Conservation (phyloP, 805 yeast genomes). For the Myxozyma lipomycoides region DNA sequence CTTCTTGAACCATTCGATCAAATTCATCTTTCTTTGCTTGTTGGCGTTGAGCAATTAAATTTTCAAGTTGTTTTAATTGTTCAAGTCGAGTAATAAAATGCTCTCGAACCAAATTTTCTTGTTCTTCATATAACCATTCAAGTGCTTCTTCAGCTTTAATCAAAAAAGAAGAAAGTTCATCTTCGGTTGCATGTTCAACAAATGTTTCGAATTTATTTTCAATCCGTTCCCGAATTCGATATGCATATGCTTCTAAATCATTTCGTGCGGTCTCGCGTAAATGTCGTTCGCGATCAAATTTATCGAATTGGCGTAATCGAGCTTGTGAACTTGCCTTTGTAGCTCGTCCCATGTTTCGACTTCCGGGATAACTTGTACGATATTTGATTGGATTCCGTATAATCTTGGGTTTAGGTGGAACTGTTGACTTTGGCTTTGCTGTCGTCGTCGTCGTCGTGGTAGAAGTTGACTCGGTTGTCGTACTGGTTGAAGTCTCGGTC, state of each 20-base stretch:
- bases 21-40: slow-evolving; percentile 1
- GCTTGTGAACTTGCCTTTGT: slow-evolving; percentile 46
- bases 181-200: slow-evolving; percentile 34
- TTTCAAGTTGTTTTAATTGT: slow-evolving; percentile 26
- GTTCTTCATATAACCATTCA: slow-evolving; percentile 77
- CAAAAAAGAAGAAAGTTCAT: slow-evolving; percentile 24
- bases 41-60: slow-evolving; percentile 16
- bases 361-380: slow-evolving; percentile 30
- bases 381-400: slow-evolving; percentile 29
- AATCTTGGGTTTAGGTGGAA: slow-evolving; percentile 9
- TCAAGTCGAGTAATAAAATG: slow-evolving; percentile 40
- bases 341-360: slow-evolving; percentile 40
- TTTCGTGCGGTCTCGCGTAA: slow-evolving; percentile 59
- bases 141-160: slow-evolving; percentile 44
- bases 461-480: slow-evolving; percentile 22
- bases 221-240: slow-evolving; percentile 58
- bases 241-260: slow-evolving; percentile 66
- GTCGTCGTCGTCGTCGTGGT: slow-evolving; percentile 24
- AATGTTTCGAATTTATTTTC: slow-evolving; percentile 45
- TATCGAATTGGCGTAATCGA: slow-evolving; percentile 52
- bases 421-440: slow-evolving; percentile 17
- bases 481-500: slow-evolving; percentile 10
- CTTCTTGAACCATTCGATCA: slow-evolving; percentile 10
- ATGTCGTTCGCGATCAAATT: slow-evolving; percentile 52
- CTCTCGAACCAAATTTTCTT: slow-evolving; percentile 47